These are phyloP conservation scores for Sphagnurus paluster DNA, from an alignment of 1,284 basidiomycete genomes.

Conservation along the genomic window DNA sequence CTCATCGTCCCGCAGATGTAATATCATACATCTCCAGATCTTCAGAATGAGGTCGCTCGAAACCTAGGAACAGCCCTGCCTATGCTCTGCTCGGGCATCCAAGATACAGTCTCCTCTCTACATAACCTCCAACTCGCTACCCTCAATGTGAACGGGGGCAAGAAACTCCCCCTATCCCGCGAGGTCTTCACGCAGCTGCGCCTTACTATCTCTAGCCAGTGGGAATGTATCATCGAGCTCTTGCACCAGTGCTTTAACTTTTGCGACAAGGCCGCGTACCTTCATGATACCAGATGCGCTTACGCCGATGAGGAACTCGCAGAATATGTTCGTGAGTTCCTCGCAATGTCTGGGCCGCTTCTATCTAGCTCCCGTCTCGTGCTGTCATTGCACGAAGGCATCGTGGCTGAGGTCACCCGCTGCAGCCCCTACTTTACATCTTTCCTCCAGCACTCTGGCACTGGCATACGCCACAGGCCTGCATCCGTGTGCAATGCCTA, in stretches of 20 bases:
- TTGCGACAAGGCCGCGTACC: conserved; percentile 4
- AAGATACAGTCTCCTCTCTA: conserved; percentile 6
- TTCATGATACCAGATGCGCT: neutral
- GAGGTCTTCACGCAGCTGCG: conserved; percentile 3
- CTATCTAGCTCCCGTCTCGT: neutral
- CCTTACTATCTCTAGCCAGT: conserved; percentile 2
- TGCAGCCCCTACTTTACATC: neutral
- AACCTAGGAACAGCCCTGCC: neutral
- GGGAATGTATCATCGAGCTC: conserved; percentile 1
- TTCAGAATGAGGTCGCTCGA: neutral
- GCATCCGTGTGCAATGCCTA: neutral
- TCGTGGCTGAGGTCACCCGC: conserved; percentile 1
- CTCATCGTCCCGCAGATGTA: neutral
- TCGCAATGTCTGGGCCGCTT: neutral
- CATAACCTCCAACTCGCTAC: conserved; percentile 7
- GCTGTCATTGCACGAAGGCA: conserved; percentile 1
- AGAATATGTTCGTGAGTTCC: conserved; percentile 1
- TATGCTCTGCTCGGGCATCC: neutral
- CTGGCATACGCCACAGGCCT: neutral
- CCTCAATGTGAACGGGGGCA: conserved; percentile 5
- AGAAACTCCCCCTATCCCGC: neutral
- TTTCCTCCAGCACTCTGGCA: neutral
- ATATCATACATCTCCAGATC: neutral
- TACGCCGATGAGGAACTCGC: neutral
- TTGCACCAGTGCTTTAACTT: conserved; percentile 7